These are phyloP conservation scores for Fusarium kyushuense DNA, from an alignment of 2,329 filamentous ascomycete genomes.

Conservation along the genomic window DNA sequence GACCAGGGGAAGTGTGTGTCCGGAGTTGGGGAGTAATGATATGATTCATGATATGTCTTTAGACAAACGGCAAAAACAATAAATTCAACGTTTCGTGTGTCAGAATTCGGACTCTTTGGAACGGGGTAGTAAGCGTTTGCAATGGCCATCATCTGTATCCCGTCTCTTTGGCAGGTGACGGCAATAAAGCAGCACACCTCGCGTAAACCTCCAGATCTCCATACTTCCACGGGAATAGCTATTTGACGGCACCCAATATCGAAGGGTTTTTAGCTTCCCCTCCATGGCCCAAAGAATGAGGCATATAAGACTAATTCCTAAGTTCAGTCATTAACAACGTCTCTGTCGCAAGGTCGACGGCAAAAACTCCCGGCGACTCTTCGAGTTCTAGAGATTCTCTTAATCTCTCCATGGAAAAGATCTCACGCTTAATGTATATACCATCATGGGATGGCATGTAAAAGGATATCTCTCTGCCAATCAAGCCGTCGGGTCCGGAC, in stretches of 20 bases:
- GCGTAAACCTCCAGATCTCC: too few relatives aligned
- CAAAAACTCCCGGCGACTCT: conserved; percentile 9
- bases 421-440: conserved; percentile 12
- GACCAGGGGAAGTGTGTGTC: background rate
- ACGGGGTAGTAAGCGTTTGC: too few relatives aligned
- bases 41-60: conserved; percentile 28
- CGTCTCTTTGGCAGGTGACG: too few relatives aligned
- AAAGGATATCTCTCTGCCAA: conserved; percentile 12
- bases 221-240: too few relatives aligned
- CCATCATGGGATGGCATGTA: conserved; percentile 7
- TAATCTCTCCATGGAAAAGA: background rate
- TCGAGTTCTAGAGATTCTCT: background rate
- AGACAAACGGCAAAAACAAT: conserved; percentile 2
- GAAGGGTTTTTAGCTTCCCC: too few relatives aligned
- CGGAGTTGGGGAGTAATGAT: conserved; percentile 22
- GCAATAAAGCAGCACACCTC: too few relatives aligned
- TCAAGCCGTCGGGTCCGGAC: background rate
- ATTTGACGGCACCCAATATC: background rate
- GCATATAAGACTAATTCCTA: background rate
- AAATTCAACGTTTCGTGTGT: conserved; percentile 10
- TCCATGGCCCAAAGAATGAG: background rate
- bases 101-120: background rate
- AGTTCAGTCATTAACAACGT: background rate
- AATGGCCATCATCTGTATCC: too few relatives aligned
- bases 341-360: conserved; percentile 5